A percentile compares a stretch with the other conserved stretches of the same genome.
These are phyloP conservation scores for Coniochaeta pulveracea DNA, from an alignment of 2,329 filamentous ascomycete species.

Conservation along the genomic window DNA sequence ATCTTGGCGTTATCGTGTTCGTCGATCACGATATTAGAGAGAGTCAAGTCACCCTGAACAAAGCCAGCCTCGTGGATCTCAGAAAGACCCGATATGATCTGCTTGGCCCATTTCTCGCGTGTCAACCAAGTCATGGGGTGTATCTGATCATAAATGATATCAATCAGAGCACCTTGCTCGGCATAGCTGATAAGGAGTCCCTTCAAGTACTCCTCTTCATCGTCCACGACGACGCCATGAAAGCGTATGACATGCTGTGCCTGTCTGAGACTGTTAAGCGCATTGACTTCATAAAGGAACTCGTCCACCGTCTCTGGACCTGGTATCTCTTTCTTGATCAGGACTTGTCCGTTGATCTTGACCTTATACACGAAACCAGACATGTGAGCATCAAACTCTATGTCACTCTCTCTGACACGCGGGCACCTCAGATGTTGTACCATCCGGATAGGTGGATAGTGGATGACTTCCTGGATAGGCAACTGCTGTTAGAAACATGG, in stretches of 20 bases:
- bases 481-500: neutral
- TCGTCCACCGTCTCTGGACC: slow-evolving; percentile 92
- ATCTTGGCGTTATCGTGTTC: slow-evolving; percentile 78
- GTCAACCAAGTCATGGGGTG: slow-evolving; percentile 55
- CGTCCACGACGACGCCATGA: slow-evolving; percentile 79
- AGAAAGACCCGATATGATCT: slow-evolving; percentile 79
- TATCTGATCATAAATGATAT: slow-evolving; percentile 73
- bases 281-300: slow-evolving; percentile 95
- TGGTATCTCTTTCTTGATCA: slow-evolving; percentile 97
- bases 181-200: slow-evolving; percentile 85
- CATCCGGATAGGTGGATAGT: slow-evolving; percentile 63
- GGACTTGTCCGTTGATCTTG: slow-evolving; percentile 49
- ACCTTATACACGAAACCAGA: slow-evolving; percentile 98
- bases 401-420: slow-evolving; percentile 58
- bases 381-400: slow-evolving; percentile 83
- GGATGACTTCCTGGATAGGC: slow-evolving; percentile 61
- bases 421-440: slow-evolving; percentile 62
- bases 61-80: slow-evolving; percentile 95
- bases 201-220: slow-evolving; percentile 62
- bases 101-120: slow-evolving; percentile 77
- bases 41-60: slow-evolving; percentile 93
- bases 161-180: slow-evolving; percentile 75
- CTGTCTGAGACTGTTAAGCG: slow-evolving; percentile 64
- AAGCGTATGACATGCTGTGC: slow-evolving; percentile 75
- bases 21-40: slow-evolving; percentile 95